Evolutionary conservation across 352 stramenopile genomes (phyloP).

Genomic region (Globisporangium camurandrum): DNA sequence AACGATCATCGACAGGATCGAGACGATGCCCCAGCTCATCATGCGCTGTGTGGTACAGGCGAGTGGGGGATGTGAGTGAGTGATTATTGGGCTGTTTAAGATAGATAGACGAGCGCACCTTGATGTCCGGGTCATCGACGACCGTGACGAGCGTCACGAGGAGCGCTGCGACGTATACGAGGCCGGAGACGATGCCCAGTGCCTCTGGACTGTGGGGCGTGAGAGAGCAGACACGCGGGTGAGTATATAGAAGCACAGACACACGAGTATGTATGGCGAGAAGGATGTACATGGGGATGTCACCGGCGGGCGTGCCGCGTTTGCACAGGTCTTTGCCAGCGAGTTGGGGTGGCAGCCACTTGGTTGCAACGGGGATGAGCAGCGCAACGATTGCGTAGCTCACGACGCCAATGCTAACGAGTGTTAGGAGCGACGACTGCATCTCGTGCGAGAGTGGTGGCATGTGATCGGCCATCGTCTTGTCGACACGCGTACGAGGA

Average conservation of each 20-base stretch:
- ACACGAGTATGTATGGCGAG: no score
- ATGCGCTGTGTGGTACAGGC: constrained; percentile 36
- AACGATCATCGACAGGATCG: constrained; percentile 89
- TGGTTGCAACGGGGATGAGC: constrained; percentile 52
- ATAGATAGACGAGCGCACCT: constrained; percentile 14
- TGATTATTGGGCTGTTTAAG: background rate
- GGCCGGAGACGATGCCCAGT: constrained; percentile 80
- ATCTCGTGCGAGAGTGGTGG: constrained; percentile 27
- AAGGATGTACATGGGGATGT: constrained; percentile 75
- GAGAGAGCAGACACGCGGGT: background rate
- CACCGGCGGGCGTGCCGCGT: constrained; percentile 75
- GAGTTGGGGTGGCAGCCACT: constrained; percentile 71
- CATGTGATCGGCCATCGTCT: no score
- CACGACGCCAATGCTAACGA: constrained; percentile 41
- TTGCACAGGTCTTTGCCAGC: constrained; percentile 92
- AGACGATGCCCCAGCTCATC: constrained; percentile 77
- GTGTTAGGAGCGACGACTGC: constrained; percentile 33
- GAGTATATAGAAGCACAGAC: no score
- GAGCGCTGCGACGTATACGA: constrained; percentile 74
- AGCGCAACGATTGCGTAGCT: constrained; percentile 56
- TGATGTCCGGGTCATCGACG: constrained; percentile 56
- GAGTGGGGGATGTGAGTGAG: no score
- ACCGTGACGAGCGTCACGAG: constrained; percentile 63
- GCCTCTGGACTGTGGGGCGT: constrained; percentile 60
- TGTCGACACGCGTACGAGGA: no score